Evolutionary conservation across 2,329 filamentous ascomycete species (phyloP).

Genomic region (Teratosphaeria viscida): DNA sequence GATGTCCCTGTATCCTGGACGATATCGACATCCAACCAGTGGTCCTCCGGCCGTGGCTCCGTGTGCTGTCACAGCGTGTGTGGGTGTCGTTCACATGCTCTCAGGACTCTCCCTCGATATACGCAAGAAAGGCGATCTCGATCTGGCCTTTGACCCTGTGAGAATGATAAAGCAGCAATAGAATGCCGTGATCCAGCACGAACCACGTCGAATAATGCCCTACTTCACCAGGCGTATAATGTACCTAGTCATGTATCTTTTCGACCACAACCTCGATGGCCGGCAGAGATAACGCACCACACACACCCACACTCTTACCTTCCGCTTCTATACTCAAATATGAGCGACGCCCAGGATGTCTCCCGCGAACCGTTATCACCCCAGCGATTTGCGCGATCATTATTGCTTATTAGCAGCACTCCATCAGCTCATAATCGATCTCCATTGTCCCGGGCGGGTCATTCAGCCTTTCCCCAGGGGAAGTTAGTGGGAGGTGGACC

Average conservation of each 20-base stretch:
- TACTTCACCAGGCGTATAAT: no score
- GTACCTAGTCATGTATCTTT: not conserved
- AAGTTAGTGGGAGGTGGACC: not conserved
- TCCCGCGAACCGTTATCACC: not conserved
- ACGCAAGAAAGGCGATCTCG: not conserved
- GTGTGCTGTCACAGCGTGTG: not conserved
- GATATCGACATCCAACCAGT: not conserved
- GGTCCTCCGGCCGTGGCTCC: not conserved
- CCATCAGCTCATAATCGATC: not conserved
- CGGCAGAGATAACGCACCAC: not conserved
- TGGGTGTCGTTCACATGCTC: not conserved
- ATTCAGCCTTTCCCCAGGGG: not conserved
- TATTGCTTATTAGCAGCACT: no score
- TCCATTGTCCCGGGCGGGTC: not conserved
- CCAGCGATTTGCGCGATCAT: not conserved
- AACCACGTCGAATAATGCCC: not conserved
- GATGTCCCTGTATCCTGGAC: not conserved
- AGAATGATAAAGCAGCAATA: not conserved
- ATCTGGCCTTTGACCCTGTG: not conserved
- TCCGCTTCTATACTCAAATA: not conserved
- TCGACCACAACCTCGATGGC: not conserved
- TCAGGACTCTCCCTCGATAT: not conserved
- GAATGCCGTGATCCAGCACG: not conserved
- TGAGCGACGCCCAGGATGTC: not conserved
- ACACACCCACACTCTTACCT: not conserved